These are phyloP conservation scores for Entomortierella chlamydospora DNA, from an alignment of 192 early-diverging fungal genomes.

Conservation along the genomic window DNA sequence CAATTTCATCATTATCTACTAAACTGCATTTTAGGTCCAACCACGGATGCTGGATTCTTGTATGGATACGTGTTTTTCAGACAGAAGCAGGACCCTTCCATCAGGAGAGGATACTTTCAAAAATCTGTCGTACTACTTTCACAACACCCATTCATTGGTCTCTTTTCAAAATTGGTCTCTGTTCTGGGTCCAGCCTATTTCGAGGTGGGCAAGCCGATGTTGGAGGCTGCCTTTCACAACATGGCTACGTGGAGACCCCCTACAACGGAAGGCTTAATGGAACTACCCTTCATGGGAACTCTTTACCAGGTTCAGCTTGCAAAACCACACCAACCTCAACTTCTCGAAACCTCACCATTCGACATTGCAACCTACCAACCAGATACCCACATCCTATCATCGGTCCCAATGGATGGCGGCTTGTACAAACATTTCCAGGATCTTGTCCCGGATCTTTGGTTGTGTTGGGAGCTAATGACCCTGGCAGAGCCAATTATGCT, in stretches of 20 bases:
- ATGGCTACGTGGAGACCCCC: conserved; percentile 80
- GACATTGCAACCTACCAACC: conserved; percentile 74
- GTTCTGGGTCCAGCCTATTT: conserved; percentile 86
- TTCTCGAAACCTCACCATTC: conserved; percentile 78
- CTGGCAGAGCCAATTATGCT: conserved; percentile 92
- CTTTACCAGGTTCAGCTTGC: conserved; percentile 77
- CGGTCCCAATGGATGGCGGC: conserved; percentile 66
- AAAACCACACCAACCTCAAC: conserved; percentile 72
- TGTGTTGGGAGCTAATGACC: conserved; percentile 95
- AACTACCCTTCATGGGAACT: conserved; percentile 78
- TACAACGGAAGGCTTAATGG: conserved; percentile 71
- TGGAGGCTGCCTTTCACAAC: conserved; percentile 84
- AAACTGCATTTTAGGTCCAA: conserved; percentile 54
- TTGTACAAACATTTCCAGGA: conserved; percentile 84
- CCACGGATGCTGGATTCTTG: conserved; percentile 66
- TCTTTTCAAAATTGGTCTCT: conserved; percentile 81
- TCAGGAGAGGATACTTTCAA: conserved; percentile 93
- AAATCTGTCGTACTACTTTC: conserved; percentile 90
- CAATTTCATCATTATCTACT: neutral
- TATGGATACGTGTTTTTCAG: conserved; percentile 97
- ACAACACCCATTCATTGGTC: conserved; percentile 89
- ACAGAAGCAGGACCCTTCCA: conserved; percentile 86
- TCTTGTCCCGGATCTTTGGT: conserved; percentile 86
- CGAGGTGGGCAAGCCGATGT: conserved; percentile 79
- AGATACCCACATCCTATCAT: conserved; percentile 79